These are phyloP conservation scores for Microcyclospora tardicrescens DNA, from an alignment of 2,329 filamentous ascomycete genomes.

Conservation along the genomic window DNA sequence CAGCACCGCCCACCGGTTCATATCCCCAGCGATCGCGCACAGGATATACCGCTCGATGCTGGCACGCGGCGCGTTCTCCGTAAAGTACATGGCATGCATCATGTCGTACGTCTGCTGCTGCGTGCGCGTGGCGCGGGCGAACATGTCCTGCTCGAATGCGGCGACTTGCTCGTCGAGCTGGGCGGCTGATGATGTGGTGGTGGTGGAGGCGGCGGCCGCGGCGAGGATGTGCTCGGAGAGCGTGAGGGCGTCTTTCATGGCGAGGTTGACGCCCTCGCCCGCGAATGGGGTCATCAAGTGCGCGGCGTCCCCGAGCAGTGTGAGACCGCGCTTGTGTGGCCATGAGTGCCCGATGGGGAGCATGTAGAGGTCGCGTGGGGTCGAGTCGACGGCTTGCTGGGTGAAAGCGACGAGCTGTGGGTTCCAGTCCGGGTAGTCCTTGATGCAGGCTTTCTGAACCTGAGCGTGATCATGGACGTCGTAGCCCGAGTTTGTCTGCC, in stretches of 20 bases:
- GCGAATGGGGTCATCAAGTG: constrained; percentile 25
- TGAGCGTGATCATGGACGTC: constrained; percentile 23
- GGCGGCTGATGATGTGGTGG: background rate
- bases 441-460: constrained; percentile 11
- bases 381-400: constrained; percentile 12
- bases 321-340: constrained; percentile 25
- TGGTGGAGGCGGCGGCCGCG: constrained; percentile 8
- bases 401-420: constrained; percentile 17
- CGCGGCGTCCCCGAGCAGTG: constrained; percentile 30
- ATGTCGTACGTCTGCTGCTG: constrained; percentile 30
- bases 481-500: constrained; percentile 24
- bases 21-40: constrained; percentile 8
- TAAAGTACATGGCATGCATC: constrained; percentile 37
- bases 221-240: constrained; percentile 23
- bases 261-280: constrained; percentile 28
- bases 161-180: constrained; percentile 18
- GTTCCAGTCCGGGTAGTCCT: constrained; percentile 21
- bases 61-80: constrained; percentile 31
- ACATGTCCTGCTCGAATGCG: constrained; percentile 27
- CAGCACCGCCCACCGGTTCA: constrained; percentile 8
- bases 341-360: constrained; percentile 27
- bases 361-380: constrained; percentile 24
- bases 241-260: constrained; percentile 24
- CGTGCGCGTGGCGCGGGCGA: constrained; percentile 22
- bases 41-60: constrained; percentile 29